Base-by-base conservation (phyloP, 768 basidiomycete genomes). In the Leccinum boreale region DNA sequence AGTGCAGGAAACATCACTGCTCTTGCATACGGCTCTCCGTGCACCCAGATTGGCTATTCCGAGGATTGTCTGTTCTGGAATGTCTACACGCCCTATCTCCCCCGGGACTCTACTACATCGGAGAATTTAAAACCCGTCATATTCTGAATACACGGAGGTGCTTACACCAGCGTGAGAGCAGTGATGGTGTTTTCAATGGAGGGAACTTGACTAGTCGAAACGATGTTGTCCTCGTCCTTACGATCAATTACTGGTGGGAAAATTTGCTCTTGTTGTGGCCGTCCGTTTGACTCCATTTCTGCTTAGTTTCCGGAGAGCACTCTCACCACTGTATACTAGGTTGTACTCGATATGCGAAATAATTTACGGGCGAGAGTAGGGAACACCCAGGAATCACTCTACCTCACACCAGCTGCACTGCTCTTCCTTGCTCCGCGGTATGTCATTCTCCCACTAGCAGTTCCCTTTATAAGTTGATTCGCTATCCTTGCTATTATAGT, bases 111-210 rank as follows among this genome's bases (percentile, higher is more conserved):
- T 0, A n/a, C 62, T 19, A 55, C 57, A 6, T 52, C 63, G 4
- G 55, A 11, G 24, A 53, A 24, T 8, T 66, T 75, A 17, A 79
- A 76, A 52, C 76, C 81, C 0, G 79, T 79, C 19, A 71, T 81
- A 71, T 76, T 82, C 63, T 81, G 75, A 77, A 81, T 82, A 31
- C 79, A 82, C 47, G 79, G 81, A 3, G 80, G 80, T 3, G 78
- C 78, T 11, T 80, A 77, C 55, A 77, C 74, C 1, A 60, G 70
- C 11, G 79, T 3, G 70, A 72, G 44, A 75, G 75, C 23, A 55
- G 72, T 12, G 76, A 78, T 58, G 59, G 73, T 1, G 73, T 74
- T 3, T 79, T 72, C 60, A 78, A 78, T 33, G 79, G 80, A 2
- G 76, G 79, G 3, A 78, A 74, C 63, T 51, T 78, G 64, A 77